phyloP scores from a whole-genome alignment of 805 yeast species.

The Candida ponderosae region DNA sequence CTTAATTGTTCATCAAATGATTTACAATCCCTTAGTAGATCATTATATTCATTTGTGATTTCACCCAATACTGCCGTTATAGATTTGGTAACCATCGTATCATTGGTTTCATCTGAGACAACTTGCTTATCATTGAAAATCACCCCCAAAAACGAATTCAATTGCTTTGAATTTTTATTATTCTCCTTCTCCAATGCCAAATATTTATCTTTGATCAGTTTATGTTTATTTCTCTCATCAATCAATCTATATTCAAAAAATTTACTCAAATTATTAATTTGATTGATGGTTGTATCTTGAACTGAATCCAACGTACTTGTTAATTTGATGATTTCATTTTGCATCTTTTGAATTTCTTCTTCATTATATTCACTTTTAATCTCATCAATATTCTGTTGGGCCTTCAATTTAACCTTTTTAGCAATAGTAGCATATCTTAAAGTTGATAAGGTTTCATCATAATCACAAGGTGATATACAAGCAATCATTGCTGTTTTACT shows the following conservation, averaged over 20 bases:
- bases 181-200: slow-evolving; percentile 1
- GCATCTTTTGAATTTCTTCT: slow-evolving; percentile 9
- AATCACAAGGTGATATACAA: slow-evolving; percentile 73
- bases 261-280: slow-evolving; percentile 15
- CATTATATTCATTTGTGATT: not conserved
- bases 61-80: not conserved
- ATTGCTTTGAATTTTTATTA: not conserved
- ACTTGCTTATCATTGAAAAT: slow-evolving; percentile 1
- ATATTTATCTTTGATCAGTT: slow-evolving; percentile 9
- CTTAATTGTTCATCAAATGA: too few species aligned
- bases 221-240: slow-evolving; percentile 20
- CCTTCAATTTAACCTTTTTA: slow-evolving; percentile 57
- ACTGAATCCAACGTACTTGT: slow-evolving; percentile 11
- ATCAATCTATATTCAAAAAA: slow-evolving; percentile 19
- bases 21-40: not conserved
- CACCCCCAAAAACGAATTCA: slow-evolving; percentile 1
- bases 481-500: slow-evolving; percentile 88
- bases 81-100: not conserved
- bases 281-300: slow-evolving; percentile 12
- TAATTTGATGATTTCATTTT: slow-evolving; percentile 11
- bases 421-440: slow-evolving; percentile 74
- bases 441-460: slow-evolving; percentile 71
- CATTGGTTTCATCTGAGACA: too few species aligned
- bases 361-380: slow-evolving; percentile 7
- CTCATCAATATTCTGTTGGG: slow-evolving; percentile 34